phyloP scores from a whole-genome alignment of 2,329 filamentous ascomycete species.

The Coccinonectria pachysandricola region DNA sequence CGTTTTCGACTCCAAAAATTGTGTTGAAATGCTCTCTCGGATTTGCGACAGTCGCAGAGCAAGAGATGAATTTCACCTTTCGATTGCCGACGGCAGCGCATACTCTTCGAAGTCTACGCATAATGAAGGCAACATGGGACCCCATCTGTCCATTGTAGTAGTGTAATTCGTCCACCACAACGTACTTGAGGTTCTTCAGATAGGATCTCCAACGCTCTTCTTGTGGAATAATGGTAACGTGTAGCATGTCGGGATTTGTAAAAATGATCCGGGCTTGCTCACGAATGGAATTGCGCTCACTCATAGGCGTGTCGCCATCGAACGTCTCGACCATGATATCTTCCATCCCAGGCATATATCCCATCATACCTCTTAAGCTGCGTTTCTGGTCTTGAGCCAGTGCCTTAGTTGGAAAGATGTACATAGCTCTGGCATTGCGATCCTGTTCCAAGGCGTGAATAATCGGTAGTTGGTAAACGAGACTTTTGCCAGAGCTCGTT shows the following conservation, averaged over 20 bases:
- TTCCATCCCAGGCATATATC: constrained; percentile 69
- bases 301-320: constrained; percentile 87
- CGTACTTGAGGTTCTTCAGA: constrained; percentile 78
- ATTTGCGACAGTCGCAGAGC: constrained; percentile 92
- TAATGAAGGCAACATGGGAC: constrained; percentile 87
- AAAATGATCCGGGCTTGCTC: constrained; percentile 90
- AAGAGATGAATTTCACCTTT: constrained; percentile 82
- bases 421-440: constrained; percentile 72
- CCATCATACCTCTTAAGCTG: constrained; percentile 75
- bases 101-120: constrained; percentile 77
- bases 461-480: constrained; percentile 96
- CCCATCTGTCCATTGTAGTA: constrained; percentile 95
- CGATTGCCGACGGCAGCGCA: constrained; percentile 85
- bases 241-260: constrained; percentile 96
- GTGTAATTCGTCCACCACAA: constrained; percentile 86
- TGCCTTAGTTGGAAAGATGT: constrained; percentile 96
- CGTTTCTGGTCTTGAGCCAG: constrained; percentile 88
- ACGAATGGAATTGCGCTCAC: constrained; percentile 65
- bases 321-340: constrained; percentile 80
- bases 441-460: constrained; percentile 78
- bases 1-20: constrained; percentile 80
- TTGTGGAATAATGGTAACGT: constrained; percentile 85
- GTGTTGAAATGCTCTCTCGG: constrained; percentile 84
- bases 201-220: constrained; percentile 85
- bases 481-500: constrained; percentile 89